Base-by-base conservation (phyloP, 2,329 filamentous ascomycete genomes). In the Pyrenochaeta sp. region DNA sequence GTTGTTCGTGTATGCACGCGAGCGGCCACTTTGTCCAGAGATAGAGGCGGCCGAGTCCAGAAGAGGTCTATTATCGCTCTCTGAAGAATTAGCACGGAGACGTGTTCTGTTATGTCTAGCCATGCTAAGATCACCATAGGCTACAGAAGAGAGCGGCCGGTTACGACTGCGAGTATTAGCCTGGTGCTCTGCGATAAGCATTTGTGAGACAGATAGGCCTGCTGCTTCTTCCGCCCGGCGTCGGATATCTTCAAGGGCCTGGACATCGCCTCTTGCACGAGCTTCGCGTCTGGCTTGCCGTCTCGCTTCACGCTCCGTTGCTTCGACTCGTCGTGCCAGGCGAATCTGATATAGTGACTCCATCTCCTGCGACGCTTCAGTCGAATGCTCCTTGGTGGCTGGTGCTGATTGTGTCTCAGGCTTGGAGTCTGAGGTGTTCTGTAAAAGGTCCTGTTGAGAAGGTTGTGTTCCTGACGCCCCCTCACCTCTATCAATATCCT, bases 281-380 rank as follows among this genome's bases (percentile, higher is more conserved):
- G 93, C 93, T 63, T 93, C 91, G 30, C 87, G 82, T 28, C 91
- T 84, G 56, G 88, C 82, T 46, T 86, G 84, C 50, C 91, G 84
- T n/a, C 91, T 83, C 63, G 90, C 88, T 65, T 96, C 91, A 5
- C 92, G 88, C 61, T 95, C 92, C 4, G 87, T 86, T 39, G 90
- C 84, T 74, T 96, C 90, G 54, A 86, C 84, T 50, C 93, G 87
- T 52, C 95, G 86, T 19, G 91, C 88, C 12, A 91, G 74, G 12
- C 95, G 89, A 58, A 98, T 94, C 76, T 96, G 92, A 76, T 96
- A 98, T 40, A 98, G 79, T 0, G 91, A 87, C 61, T 95, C 91
- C 95, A 98, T 98, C 76, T 97, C 92, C 28, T 92, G 19, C 19
- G 19, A 19, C 19, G 19, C 19, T 19, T 19, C 19, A 19, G 19